Conservation (phyloP, 805 yeast genomes). For the Cyberlindnera mycetangii region DNA sequence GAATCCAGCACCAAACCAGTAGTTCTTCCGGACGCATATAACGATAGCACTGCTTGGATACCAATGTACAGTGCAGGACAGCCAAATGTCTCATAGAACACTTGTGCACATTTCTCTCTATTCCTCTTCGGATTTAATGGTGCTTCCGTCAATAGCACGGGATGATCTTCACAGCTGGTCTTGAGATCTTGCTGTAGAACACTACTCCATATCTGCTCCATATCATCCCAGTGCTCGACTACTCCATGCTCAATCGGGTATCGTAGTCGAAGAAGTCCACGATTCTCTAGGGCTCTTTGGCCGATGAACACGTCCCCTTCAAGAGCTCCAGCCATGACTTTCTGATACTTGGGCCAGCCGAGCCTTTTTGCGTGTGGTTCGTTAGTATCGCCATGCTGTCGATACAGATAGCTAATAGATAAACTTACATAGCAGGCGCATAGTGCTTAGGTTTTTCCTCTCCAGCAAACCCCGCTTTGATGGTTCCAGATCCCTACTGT, state of each 20-base stretch:
- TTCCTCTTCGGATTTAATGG: conserved; percentile 82
- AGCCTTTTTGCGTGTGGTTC: conserved; percentile 34
- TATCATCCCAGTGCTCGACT: conserved; percentile 78
- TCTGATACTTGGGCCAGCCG: conserved; percentile 82
- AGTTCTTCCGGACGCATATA: conserved; percentile 87
- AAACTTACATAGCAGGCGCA: conserved; percentile 51
- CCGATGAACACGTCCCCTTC: conserved; percentile 76
- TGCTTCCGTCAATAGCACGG: conserved; percentile 83
- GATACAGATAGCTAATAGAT: background rate
- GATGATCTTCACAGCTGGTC: conserved; percentile 74
- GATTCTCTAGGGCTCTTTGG: conserved; percentile 61
- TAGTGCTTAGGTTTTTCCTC: conserved; percentile 73
- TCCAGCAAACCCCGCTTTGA: conserved; percentile 92
- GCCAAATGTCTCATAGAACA: conserved; percentile 85
- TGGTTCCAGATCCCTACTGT: conserved; percentile 67
- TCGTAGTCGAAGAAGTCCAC: conserved; percentile 70
- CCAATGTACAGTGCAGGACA: conserved; percentile 93
- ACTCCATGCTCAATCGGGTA: conserved; percentile 82
- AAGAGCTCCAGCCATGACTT: conserved; percentile 72
- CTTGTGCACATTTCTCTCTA: conserved; percentile 86
- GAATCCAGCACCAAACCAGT: conserved; percentile 86
- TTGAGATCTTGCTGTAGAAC: conserved; percentile 57
- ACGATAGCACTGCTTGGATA: conserved; percentile 81
- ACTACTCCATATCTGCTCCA: conserved; percentile 79
- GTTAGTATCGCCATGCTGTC: background rate